Base-by-base conservation (phyloP, 495 filamentous ascomycete genomes). In the Aspergillus haitiensis region DNA sequence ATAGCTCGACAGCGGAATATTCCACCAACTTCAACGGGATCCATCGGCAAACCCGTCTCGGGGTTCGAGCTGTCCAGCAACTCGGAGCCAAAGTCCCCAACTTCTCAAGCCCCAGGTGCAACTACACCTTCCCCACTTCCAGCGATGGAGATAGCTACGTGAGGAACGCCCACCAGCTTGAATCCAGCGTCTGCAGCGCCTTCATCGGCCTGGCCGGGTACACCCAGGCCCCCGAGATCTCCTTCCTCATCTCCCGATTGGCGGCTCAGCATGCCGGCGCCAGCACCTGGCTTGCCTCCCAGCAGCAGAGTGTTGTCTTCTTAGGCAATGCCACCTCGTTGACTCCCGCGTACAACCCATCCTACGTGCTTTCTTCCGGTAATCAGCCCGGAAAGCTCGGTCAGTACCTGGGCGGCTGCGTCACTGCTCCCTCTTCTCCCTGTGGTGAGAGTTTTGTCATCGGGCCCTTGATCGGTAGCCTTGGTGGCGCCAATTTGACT, bases 211-310 rank as follows among this genome's bases (percentile, higher is more conserved):
- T 67, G 2, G 61, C 72, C 10, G 72, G 66, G 5, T 75, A 67
- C 60, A 73, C 72, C 42, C 64, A 68, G 46, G 61, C 70, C 0
- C 72, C 70, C 18, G 69, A 75, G 64, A 67, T 73, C 11, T 61
- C 72, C 10, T 73, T 75, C 64, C 61, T 75, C 11, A 39, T 71
- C 35, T 66, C 72, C 9, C 66, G 72, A 47, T 44, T 75, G 52
- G 70, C 72, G 13, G 67, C 70, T 48, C 54, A 70, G 63, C 70
- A 75, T 60, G 62, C 57, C 32, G 60, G 63, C 2, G 66, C 68
- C 10, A 62, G 67, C 15, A 62, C 64, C 32, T 66, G 62, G 42
- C 66, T 75, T 27, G 70, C 66, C 7, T 63, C 58, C 56, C 59
- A 68, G 16, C 60, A 69, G n/a, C 59, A 60, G 42, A 47, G 64